phyloP scores from a whole-genome alignment of 352 stramenopile species.

The Globisporangium spiculum region DNA sequence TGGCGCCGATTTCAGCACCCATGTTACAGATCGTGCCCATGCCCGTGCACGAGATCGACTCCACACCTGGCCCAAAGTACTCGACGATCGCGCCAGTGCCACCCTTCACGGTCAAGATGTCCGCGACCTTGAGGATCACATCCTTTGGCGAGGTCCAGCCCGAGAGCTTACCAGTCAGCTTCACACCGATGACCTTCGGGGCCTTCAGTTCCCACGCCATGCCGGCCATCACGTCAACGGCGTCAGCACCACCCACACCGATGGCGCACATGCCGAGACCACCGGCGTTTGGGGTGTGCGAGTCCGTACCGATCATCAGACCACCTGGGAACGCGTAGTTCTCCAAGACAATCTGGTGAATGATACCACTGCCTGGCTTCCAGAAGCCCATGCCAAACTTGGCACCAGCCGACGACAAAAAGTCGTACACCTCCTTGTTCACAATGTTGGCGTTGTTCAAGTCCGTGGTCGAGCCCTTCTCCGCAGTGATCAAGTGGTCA shows the following conservation, averaged over 20 bases:
- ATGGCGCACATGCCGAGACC: constrained; percentile 93
- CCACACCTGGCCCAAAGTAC: constrained; percentile 92
- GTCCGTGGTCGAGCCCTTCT: constrained; percentile 89
- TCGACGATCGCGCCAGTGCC: constrained; percentile 92
- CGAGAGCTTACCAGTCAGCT: constrained; percentile 91
- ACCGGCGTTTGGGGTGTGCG: constrained; percentile 92
- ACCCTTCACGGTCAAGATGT: constrained; percentile 93
- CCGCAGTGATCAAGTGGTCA: constrained; percentile 93
- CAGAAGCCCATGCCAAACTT: constrained; percentile 95
- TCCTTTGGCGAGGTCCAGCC: constrained; percentile 94
- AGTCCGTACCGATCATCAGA: constrained; percentile 95
- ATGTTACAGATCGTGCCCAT: constrained; percentile 97
- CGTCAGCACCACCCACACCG: constrained; percentile 90
- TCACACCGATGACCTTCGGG: constrained; percentile 94
- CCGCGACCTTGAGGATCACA: constrained; percentile 93
- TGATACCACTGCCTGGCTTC: constrained; percentile 92
- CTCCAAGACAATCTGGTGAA: constrained; percentile 94
- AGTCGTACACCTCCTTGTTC: constrained; percentile 94
- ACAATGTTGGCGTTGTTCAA: constrained; percentile 86
- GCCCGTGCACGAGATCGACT: constrained; percentile 93
- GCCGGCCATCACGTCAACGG: constrained; percentile 92
- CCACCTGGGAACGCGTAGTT: constrained; percentile 94
- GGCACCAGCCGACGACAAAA: constrained; percentile 87
- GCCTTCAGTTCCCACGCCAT: constrained; percentile 95
- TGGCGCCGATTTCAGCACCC: constrained; percentile 93